Base-by-base conservation (phyloP, 176 grass and related monocot genomes). In the Musa beccarii region DNA sequence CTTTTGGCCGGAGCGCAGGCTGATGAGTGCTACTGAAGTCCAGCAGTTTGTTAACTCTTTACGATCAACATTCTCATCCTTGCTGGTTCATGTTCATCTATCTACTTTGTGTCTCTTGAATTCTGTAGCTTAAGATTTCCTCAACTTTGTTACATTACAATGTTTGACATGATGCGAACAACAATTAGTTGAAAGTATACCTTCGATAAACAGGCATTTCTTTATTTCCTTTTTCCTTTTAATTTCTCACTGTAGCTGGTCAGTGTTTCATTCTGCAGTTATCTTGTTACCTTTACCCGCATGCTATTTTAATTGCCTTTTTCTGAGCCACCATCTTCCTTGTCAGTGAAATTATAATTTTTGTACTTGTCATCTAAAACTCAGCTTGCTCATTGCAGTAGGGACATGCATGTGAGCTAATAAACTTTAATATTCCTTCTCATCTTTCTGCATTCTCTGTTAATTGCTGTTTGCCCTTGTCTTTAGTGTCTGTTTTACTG, bases 1-100 rank as follows among this genome's bases (percentile, higher is more conserved):
- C 13, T 78, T 63, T 69, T 89, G 25, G 59, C 70, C 87, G 86
- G 90, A 94, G 87, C 59, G 84, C 72, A 87, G 52, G 73, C 73
- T 87, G 69, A 89, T 92, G 90, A 83, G 59, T 9, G 77, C 86
- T 75, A 84, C 78, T 21, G 83, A 89, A 79, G 88, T 92, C 25
- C 61, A 74, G 71, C 76, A 82, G n/a, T 99, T 89, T 69, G 66
- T 86, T 75, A 94, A 82, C 76, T 89, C 84, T 57, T 87, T 99
- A 84, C 80, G 84, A 71, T 94, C 90, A 74, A 92, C 95, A 43
- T 86, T 99, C 76, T 99, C 86, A 2, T 85, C 70, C 62, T 77
- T 99, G 80, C 86, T 89, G 95, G 95, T 99, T 78, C 76, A 77
- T 70, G 56, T 8, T 17, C 53, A 24, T 20, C 68, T 64, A 7